phyloP scores from a whole-genome alignment of 441 rosid genomes.

The Metrosideros polymorpha region DNA sequence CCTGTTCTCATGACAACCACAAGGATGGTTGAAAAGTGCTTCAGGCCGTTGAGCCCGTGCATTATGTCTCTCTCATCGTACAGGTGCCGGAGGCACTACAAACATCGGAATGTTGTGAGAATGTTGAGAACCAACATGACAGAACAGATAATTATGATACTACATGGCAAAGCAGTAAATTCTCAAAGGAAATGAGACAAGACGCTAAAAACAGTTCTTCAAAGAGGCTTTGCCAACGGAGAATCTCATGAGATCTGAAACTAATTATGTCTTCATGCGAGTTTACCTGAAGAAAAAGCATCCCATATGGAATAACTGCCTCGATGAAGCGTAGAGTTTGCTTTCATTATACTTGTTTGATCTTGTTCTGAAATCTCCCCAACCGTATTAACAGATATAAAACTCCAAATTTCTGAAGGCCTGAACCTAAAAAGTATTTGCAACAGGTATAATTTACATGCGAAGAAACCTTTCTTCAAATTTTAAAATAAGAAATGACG shows the following conservation, averaged over 20 bases:
- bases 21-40: constrained; percentile 35
- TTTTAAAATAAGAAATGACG: background rate
- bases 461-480: background rate
- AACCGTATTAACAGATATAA: constrained; percentile 63
- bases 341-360: constrained; percentile 23
- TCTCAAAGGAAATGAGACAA: background rate
- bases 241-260: background rate
- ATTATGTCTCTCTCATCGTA: constrained; percentile 52
- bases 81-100: constrained; percentile 47
- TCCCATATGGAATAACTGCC: constrained; percentile 59
- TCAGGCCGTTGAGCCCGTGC: constrained; percentile 53
- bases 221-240: background rate
- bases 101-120: background rate
- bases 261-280: background rate
- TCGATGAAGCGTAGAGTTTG: constrained; percentile 27
- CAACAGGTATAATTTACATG: too few relatives aligned
- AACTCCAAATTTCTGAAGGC: constrained; percentile 64
- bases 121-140: background rate
- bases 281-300: constrained; percentile 50
- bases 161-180: too few relatives aligned
- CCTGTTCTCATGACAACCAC: background rate
- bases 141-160: background rate
- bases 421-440: constrained; percentile 33
- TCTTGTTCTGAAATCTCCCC: constrained; percentile 54
- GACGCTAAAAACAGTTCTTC: background rate